Percentiles rank a stretch among this genome's conserved stretches.
Conservation (phyloP, 2,329 filamentous ascomycete species). For the Ceratocystis variospora region DNA sequence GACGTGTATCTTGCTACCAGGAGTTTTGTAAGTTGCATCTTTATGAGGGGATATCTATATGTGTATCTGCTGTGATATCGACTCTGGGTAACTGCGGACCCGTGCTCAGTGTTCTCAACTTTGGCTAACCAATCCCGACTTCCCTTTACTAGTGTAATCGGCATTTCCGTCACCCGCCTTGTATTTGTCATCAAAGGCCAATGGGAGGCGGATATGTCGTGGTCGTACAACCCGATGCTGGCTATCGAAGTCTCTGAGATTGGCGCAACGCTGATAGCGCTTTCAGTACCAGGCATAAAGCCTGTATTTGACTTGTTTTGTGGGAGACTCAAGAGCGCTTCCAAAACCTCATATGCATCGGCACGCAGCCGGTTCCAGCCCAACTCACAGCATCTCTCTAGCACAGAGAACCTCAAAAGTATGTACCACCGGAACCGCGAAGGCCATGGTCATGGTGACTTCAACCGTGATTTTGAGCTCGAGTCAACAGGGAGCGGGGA, state of each 20-base stretch:
- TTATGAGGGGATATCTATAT: background rate
- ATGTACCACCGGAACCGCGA: conserved; percentile 12
- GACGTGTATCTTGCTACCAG: conserved; percentile 35
- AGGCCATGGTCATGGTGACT: background rate
- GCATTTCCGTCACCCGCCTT: conserved; percentile 35
- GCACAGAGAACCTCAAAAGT: conserved; percentile 19
- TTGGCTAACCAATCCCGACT: too few species aligned
- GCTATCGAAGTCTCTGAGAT: conserved; percentile 38
- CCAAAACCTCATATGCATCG: conserved; percentile 21
- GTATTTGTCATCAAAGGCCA: conserved; percentile 36
- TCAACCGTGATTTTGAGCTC: conserved; percentile 14
- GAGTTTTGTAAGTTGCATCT: conserved; percentile 30
- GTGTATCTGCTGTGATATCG: too few species aligned
- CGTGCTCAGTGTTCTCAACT: too few species aligned
- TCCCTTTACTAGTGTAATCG: conserved; percentile 31
- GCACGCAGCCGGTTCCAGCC: conserved; percentile 25
- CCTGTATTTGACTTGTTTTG: conserved; percentile 31
- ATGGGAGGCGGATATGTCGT: conserved; percentile 35
- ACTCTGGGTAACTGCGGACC: background rate
- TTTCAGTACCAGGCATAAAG: conserved; percentile 38
- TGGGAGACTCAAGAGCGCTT: conserved; percentile 22
- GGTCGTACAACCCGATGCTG: conserved; percentile 38
- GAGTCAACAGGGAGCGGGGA: conserved; percentile 15
- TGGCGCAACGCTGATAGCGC: conserved; percentile 36
- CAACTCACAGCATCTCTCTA: conserved; percentile 24